Base-by-base conservation (phyloP, 2,329 filamentous ascomycete species). In the Apiospora saccharicola region DNA sequence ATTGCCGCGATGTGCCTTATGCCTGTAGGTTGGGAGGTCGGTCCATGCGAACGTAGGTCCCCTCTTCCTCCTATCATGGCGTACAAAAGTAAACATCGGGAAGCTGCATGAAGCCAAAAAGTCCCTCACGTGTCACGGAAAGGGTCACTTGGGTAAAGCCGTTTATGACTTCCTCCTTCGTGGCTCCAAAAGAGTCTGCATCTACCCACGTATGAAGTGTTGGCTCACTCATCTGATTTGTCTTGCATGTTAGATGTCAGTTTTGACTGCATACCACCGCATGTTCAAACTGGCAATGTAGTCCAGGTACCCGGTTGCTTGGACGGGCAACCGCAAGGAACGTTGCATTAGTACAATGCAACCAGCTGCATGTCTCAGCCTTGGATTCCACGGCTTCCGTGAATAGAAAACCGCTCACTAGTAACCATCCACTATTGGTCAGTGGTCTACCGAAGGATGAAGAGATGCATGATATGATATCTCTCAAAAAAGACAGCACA, bases 311-410 rank as follows among this genome's bases (percentile, higher is more conserved):
- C 34, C 57, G 57, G 22, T n/a, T 64, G 13, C 30, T 5, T 22
- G 22, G 3, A 22, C 34, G 8, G 14, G 57, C 19, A n/a, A 41
- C 16, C 34, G 19, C 34, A 41, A 64, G 57, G 57, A 22, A 64
- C 30, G 34, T 24, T 64, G 57, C 30, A 41, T 24, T 64, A 64
- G 57, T 64, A 22, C 8, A 14, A 14, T 64, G 57, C 57, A 34
- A 61, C 53, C 53, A 34, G 3, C 30, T 64, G 57, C 57, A 64
- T 64, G 57, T 64, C 57, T 64, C 57, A 64, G 34, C 57, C 34
- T 22, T 64, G 57, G 57, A 41, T 64, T 64, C 10, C 57, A 64
- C 57, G 10, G 22, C 57, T 64, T 64, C 57, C 34, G 57, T 41
- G 57, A n/a, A 64, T 61, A 61, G 53, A 64, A n/a, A 24, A 41